These are phyloP conservation scores for Naganishia vishniacii DNA, from an alignment of 768 basidiomycete species.

Conservation along the genomic window DNA sequence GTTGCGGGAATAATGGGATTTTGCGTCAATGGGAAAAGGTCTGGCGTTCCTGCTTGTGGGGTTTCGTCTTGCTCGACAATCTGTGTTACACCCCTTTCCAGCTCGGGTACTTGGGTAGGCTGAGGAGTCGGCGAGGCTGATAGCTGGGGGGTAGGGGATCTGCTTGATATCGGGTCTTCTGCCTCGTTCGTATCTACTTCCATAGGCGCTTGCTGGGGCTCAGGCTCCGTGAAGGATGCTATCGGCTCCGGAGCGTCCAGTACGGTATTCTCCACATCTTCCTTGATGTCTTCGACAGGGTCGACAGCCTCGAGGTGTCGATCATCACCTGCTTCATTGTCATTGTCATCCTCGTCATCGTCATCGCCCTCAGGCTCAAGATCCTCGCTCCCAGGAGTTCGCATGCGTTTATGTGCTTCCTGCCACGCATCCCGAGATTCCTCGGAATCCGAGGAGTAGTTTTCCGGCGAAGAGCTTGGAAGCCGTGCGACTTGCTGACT, in stretches of 20 bases:
- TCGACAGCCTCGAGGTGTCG: not conserved
- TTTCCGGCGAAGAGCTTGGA: conserved; percentile 10
- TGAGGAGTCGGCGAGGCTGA: not conserved
- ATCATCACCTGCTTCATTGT: not conserved
- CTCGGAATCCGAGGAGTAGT: conserved; percentile 12
- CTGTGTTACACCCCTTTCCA: not conserved
- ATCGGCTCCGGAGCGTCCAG: not conserved
- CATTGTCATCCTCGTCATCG: conserved; percentile 1
- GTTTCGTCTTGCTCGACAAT: not conserved
- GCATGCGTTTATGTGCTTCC: not conserved
- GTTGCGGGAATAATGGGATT: not conserved
- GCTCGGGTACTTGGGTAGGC: not conserved
- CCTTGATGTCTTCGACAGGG: not conserved
- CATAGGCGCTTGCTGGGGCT: not conserved
- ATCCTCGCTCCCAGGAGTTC: conserved; percentile 4
- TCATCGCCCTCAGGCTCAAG: conserved; percentile 11
- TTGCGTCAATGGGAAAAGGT: conserved; percentile 5
- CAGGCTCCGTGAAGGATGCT: not conserved
- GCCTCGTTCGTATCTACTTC: conserved; percentile 1
- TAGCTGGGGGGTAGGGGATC: not conserved
- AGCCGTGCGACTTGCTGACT: conserved; percentile 11
- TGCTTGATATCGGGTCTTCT: not conserved
- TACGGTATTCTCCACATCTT: not conserved
- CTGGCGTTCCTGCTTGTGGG: not conserved
- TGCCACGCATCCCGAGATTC: conserved; percentile 17